phyloP scores from a whole-genome alignment of 129 eudicot genomes.

The Flaveria brownii region DNA sequence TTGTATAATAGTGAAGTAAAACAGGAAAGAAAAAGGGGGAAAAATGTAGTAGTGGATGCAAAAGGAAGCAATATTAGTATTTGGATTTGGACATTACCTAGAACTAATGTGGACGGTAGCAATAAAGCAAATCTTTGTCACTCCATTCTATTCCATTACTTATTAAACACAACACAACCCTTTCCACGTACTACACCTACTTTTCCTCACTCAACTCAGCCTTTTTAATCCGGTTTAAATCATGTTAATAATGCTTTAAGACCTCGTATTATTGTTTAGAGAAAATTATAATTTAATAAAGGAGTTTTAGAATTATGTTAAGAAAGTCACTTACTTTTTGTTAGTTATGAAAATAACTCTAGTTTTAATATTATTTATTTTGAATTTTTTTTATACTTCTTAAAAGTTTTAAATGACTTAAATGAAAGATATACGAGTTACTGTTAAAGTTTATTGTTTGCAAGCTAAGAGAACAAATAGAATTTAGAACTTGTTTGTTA shows the following conservation, averaged over 20 bases:
- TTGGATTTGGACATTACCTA: slow-evolving; percentile 9
- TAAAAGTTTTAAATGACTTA: no score
- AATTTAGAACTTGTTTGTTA: no score
- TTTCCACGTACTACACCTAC: slow-evolving; percentile 30
- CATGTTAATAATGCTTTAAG: not conserved
- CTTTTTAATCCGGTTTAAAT: not conserved
- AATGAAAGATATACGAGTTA: no score
- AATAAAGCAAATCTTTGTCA: slow-evolving; percentile 33
- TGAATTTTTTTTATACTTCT: no score
- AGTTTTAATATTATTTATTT: no score
- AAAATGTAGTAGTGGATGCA: slow-evolving; percentile 31
- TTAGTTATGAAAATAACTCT: no score
- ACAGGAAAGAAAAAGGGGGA: not conserved
- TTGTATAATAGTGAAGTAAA: not conserved
- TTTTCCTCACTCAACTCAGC: not conserved
- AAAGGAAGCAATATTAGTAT: slow-evolving; percentile 21
- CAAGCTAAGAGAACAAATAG: no score
- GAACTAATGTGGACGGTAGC: slow-evolving; percentile 16
- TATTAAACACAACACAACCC: not conserved
- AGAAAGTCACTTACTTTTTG: no score
- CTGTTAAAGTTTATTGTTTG: no score
- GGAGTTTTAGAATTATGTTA: no score
- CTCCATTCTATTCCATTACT: slow-evolving; percentile 25
- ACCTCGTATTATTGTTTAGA: not conserved
- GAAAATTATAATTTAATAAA: no score